A percentile compares a stretch with the other conserved stretches of the same genome.
Evolutionary conservation across 2,329 filamentous ascomycete species (phyloP).

Genomic region (Chalaropsis ovoidea): DNA sequence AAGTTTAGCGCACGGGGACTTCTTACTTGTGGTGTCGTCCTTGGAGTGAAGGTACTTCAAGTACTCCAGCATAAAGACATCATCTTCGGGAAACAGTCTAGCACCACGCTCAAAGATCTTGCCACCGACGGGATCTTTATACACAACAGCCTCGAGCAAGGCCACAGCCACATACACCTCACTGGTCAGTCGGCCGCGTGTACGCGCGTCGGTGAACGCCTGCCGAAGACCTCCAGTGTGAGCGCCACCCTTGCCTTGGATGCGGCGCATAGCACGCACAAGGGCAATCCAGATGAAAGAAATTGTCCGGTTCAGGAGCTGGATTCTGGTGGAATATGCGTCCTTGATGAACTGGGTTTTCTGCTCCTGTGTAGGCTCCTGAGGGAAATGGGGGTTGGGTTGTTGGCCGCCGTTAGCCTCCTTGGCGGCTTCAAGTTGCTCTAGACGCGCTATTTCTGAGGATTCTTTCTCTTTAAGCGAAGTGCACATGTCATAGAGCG

Average conservation of each 20-base stretch:
- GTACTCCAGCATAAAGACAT: conserved; percentile 88
- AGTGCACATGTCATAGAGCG: conserved; percentile 76
- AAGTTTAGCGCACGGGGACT: background rate
- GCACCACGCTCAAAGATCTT: conserved; percentile 95
- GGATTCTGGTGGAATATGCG: conserved; percentile 61
- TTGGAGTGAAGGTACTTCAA: conserved; percentile 87
- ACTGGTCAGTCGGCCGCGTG: conserved; percentile 76
- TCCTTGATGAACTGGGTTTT: conserved; percentile 53
- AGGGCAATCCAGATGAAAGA: conserved; percentile 92
- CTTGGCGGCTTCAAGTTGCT: conserved; percentile 39
- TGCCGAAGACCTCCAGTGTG: conserved; percentile 69
- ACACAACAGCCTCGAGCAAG: conserved; percentile 87
- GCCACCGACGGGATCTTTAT: conserved; percentile 82
- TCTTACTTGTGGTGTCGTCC: conserved; percentile 84
- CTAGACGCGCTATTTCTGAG: conserved; percentile 47
- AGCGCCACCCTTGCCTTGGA: conserved; percentile 68
- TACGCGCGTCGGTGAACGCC: conserved; percentile 80
- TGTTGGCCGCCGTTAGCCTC: conserved; percentile 34
- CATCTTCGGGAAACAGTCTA: conserved; percentile 87
- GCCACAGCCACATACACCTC: conserved; percentile 93
- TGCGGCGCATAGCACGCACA: conserved; percentile 84
- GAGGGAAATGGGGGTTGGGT: conserved; percentile 10
- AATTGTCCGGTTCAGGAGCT: conserved; percentile 70
- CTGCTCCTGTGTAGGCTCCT: conserved; percentile 43
- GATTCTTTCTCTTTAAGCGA: conserved; percentile 57